Conservation (phyloP, 495 filamentous ascomycete species). For the Talaromyces proteolyticus region DNA sequence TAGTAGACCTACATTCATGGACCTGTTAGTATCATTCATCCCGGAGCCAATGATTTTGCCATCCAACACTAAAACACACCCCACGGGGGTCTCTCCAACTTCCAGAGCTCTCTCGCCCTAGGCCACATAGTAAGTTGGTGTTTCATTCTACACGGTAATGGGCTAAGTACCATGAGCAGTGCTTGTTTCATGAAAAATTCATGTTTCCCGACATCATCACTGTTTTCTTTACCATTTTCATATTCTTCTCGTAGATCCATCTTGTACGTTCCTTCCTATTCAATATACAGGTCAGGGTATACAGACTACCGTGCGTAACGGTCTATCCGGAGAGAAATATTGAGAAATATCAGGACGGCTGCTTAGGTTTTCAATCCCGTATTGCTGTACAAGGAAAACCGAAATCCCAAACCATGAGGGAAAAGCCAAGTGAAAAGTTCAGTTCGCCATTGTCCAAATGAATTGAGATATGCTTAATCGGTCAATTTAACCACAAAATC, state of each 20-base stretch:
- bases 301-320: too few species aligned
- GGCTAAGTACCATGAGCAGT: constrained; percentile 52
- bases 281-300: neutral
- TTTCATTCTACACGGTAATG: neutral
- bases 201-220: constrained; percentile 24
- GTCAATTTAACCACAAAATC: too few species aligned
- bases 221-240: neutral
- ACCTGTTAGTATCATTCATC: constrained; percentile 94
- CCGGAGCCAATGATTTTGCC: constrained; percentile 72
- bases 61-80: constrained; percentile 82
- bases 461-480: too few species aligned
- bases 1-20: constrained; percentile 52
- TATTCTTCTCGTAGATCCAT: neutral
- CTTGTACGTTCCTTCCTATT: neutral
- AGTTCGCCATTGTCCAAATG: too few species aligned
- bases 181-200: constrained; percentile 65
- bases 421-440: too few species aligned
- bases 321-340: too few species aligned
- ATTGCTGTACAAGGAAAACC: too few species aligned
- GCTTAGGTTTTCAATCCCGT: too few species aligned
- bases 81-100: constrained; percentile 88
- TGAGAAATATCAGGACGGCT: too few species aligned
- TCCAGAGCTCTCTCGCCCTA: constrained; percentile 76
- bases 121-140: constrained; percentile 7
- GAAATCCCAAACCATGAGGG: too few species aligned